Percentiles rank a stretch among this genome's conserved stretches.
phyloP scores from a whole-genome alignment of 2,329 filamentous ascomycete genomes.

The Uncinocarpus reesii region DNA sequence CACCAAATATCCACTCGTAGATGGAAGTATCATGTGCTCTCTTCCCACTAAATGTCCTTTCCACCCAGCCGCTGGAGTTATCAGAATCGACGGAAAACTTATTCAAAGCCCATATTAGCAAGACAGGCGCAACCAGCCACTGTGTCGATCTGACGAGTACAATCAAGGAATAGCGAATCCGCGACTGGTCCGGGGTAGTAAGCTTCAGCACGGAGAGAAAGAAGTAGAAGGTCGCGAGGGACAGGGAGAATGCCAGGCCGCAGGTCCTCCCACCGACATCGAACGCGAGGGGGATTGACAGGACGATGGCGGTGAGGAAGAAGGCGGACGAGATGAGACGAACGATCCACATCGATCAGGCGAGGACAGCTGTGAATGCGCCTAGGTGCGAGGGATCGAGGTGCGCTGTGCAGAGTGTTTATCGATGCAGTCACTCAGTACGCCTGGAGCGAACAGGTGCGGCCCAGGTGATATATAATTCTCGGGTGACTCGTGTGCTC shows the following conservation, averaged over 20 bases:
- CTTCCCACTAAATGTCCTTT: constrained; percentile 62
- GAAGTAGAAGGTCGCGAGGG: constrained; percentile 83
- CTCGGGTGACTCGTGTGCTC: too few relatives aligned
- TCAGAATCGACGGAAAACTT: constrained; percentile 89
- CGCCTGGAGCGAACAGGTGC: too few relatives aligned
- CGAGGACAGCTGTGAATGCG: not conserved
- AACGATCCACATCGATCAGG: constrained; percentile 66
- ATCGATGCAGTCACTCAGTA: too few relatives aligned
- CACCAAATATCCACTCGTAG: constrained; percentile 80
- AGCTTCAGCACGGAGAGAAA: constrained; percentile 72
- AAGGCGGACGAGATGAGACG: constrained; percentile 66
- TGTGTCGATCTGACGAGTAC: constrained; percentile 64
- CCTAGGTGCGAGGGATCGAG: not conserved
- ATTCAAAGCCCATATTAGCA: constrained; percentile 91
- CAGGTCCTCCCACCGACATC: constrained; percentile 94
- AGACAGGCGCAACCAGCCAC: constrained; percentile 72
- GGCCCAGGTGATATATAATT: too few relatives aligned
- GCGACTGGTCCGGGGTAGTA: constrained; percentile 66
- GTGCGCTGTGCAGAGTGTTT: too few relatives aligned
- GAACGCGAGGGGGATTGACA: constrained; percentile 93
- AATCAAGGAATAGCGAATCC: constrained; percentile 61
- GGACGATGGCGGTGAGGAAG: constrained; percentile 84
- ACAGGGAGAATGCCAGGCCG: constrained; percentile 84
- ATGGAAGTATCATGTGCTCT: constrained; percentile 55
- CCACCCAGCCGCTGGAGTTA: constrained; percentile 60